A percentile compares a stretch with the other conserved stretches of the same genome.
These are phyloP conservation scores for Tricladium varicosporioides DNA, from an alignment of 2,329 filamentous ascomycete species.

Conservation along the genomic window DNA sequence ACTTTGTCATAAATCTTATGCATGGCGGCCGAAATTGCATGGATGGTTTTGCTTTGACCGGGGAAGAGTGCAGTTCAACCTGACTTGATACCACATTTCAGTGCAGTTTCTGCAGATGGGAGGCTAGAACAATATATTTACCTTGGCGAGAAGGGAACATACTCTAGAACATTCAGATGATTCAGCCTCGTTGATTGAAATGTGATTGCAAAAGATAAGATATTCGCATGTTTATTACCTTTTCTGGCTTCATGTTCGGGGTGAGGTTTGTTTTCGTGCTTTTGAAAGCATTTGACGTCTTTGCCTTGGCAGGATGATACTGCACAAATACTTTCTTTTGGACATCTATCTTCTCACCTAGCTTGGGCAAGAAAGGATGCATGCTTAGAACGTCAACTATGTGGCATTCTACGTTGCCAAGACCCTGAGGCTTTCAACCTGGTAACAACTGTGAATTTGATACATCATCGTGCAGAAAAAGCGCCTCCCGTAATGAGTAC, in stretches of 20 bases:
- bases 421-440: neutral
- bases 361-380: neutral
- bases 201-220: too few species aligned
- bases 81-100: neutral
- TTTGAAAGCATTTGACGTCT: too few species aligned
- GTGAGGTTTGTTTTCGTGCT: too few species aligned
- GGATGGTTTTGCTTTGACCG: neutral
- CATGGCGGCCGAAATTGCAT: neutral
- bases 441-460: neutral
- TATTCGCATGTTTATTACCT: too few species aligned
- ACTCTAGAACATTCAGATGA: neutral
- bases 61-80: neutral
- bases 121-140: neutral
- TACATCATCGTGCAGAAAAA: neutral
- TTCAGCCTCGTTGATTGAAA: neutral
- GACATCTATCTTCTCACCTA: too few species aligned
- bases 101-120: neutral
- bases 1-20: neutral
- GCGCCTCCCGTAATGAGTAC: neutral
- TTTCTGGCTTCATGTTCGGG: too few species aligned
- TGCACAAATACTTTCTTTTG: too few species aligned
- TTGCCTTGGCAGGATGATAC: too few species aligned
- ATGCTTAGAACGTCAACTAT: neutral
- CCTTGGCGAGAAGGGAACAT: neutral
- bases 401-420: neutral